Percentiles rank a stretch among this genome's conserved stretches.
Evolutionary conservation across 1,284 basidiomycete species (phyloP).

Genomic region (Rhodotorula sp.): DNA sequence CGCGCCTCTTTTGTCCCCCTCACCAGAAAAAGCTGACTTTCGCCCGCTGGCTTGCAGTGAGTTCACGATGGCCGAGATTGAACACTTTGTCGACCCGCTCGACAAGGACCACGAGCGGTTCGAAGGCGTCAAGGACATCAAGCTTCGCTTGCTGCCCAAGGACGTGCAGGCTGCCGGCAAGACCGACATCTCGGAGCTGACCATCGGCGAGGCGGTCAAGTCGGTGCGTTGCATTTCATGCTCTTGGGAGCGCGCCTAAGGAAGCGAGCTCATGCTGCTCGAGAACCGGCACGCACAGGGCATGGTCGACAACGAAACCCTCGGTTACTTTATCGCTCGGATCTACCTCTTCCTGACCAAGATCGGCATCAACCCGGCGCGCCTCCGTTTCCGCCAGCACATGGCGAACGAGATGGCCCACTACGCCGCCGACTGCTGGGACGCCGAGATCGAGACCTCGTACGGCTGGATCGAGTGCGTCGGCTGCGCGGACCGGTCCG

Average conservation of each 20-base stretch:
- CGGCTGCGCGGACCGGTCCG: constrained; percentile 97
- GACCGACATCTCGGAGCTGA: constrained; percentile 66
- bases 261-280: not conserved
- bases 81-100: constrained; percentile 94
- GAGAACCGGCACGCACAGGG: constrained; percentile 53
- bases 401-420: constrained; percentile 99
- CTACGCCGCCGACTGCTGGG: constrained; percentile 99
- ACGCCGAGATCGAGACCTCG: constrained; percentile 93
- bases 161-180: constrained; percentile 75
- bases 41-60: constrained; percentile 57
- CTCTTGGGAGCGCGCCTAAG: not conserved
- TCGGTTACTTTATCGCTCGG: constrained; percentile 94
- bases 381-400: constrained; percentile 92
- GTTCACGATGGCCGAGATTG: constrained; percentile 99
- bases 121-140: constrained; percentile 71
- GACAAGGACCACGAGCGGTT: constrained; percentile 89
- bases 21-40: not conserved
- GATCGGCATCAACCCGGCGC: constrained; percentile 84
- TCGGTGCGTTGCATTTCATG: constrained; percentile 42
- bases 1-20: not conserved
- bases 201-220: constrained; percentile 84
- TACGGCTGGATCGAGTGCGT: constrained; percentile 99
- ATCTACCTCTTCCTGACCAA: constrained; percentile 87
- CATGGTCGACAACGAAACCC: constrained; percentile 92
- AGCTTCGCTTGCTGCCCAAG: constrained; percentile 76